Base-by-base conservation (phyloP, 2,329 filamentous ascomycete genomes). In the Penicillium polonicum region DNA sequence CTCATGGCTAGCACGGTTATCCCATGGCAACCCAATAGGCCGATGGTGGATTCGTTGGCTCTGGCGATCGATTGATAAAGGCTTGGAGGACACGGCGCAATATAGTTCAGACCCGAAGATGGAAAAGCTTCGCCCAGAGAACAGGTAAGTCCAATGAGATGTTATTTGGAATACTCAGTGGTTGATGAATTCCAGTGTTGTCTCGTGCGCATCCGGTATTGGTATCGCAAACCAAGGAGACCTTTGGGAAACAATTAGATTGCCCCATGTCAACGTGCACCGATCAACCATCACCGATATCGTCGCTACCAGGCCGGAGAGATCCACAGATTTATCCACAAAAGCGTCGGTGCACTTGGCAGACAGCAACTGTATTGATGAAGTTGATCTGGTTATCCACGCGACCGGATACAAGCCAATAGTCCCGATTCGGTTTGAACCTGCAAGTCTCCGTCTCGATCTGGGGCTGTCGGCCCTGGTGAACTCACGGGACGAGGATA, bases 191-290 rank as follows among this genome's bases (percentile, higher is more conserved):
- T 33, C 10, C 29, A 70, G 68, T 41, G 56, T 64, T 15, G 55
- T 65, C 9, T 65, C 63, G 2, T 68, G 67, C 42, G 60, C 55
- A 13, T 62, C 62, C 2, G 49, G 59, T 10, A 58, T 65, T 21
- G 67, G 67, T 0, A 68, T 69, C 19, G 65, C 65, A 10, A 69
- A 70, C 42, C 67, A 69, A 19, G 50, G 31, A 2, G 59, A 69
- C 19, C 48, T 69, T 4, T 70, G 65, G 66, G 62, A 70, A 17
- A 60, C 61, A 0, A 64, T 69, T 25, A 56, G 55, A 21, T 55
- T 46, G 0, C 33, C 62, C 0, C 61, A 69, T 50, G 61, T 70
- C 21, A 59, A 64, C 15, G 49, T 68, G 4, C 48, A 69, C 43
- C 62, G 68, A 29, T 65, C 67, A 2, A 41, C 38, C 3, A 63